Evolutionary conservation across 1,139 yeast genomes (phyloP).

Genomic region (Lodderomyces jiufengensis): DNA sequence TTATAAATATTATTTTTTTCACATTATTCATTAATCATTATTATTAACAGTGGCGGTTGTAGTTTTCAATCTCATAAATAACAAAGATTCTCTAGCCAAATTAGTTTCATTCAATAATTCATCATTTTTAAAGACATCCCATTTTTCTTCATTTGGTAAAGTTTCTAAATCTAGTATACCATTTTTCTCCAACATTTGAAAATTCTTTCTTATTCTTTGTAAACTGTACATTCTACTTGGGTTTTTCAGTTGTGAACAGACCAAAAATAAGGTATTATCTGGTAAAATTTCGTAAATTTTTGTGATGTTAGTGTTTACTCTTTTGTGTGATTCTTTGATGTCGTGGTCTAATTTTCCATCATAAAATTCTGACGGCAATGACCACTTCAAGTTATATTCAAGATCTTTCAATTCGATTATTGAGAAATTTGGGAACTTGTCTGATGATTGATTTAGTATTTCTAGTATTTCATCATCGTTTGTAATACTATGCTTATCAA

Average conservation of each 20-base stretch:
- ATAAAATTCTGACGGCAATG: constrained; percentile 16
- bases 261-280: constrained; percentile 52
- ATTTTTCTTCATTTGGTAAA: constrained; percentile 42
- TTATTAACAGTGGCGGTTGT: no score
- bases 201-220: constrained; percentile 31
- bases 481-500: constrained; percentile 34
- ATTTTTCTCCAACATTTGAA: constrained; percentile 27
- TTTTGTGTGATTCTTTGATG: constrained; percentile 19
- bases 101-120: constrained; percentile 38
- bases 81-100: constrained; percentile 53
- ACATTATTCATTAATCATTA: no score
- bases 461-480: constrained; percentile 60
- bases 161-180: constrained; percentile 33
- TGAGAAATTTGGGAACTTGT: constrained; percentile 31
- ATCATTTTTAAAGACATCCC: constrained; percentile 50
- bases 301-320: constrained; percentile 43
- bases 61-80: constrained; percentile 47
- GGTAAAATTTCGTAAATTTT: constrained; percentile 55
- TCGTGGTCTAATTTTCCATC: constrained; percentile 19
- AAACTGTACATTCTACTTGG: constrained; percentile 51
- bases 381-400: constrained; percentile 41
- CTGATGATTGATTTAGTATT: constrained; percentile 20
- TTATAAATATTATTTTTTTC: no score
- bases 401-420: constrained; percentile 58
- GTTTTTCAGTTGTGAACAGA: constrained; percentile 64